Percentiles rank a stretch among this genome's conserved stretches.
phyloP scores from a whole-genome alignment of 2,329 filamentous ascomycete species.

The Talaromyces sp. region DNA sequence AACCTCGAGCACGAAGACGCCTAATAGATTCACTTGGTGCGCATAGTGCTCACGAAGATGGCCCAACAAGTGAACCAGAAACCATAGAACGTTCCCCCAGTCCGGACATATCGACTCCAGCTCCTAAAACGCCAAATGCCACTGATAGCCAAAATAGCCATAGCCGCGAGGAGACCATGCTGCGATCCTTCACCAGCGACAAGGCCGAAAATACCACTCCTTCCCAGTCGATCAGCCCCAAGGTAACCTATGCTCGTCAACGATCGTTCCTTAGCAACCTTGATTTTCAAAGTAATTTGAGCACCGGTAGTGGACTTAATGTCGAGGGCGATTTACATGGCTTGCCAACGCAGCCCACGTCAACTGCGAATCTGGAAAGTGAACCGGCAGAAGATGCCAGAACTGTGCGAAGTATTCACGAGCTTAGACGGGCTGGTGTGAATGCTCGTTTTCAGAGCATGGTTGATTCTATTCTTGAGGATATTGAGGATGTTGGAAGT shows the following conservation, averaged over 20 bases:
- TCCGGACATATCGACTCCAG: slow-evolving; percentile 5
- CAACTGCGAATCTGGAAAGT: slow-evolving; percentile 28
- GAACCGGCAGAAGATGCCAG: slow-evolving; percentile 43
- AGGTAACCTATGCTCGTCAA: slow-evolving; percentile 56
- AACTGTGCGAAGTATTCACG: slow-evolving; percentile 55
- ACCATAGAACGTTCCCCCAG: neutral
- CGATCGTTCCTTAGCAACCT: slow-evolving; percentile 56
- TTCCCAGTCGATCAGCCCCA: slow-evolving; percentile 32
- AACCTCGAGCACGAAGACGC: slow-evolving; percentile 26
- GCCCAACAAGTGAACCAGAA: slow-evolving; percentile 8
- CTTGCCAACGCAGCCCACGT: slow-evolving; percentile 19
- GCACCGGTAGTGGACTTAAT: neutral
- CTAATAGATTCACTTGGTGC: slow-evolving; percentile 30
- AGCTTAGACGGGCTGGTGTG: slow-evolving; percentile 55
- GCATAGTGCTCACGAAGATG: slow-evolving; percentile 11
- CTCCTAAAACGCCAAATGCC: slow-evolving; percentile 1
- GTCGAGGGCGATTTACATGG: slow-evolving; percentile 11
- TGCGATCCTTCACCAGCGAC: neutral
- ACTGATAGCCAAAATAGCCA: neutral
- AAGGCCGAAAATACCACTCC: slow-evolving; percentile 9
- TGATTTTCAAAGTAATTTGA: slow-evolving; percentile 5
- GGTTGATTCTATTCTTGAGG: slow-evolving; percentile 54
- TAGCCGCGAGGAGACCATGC: neutral
- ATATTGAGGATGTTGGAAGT: slow-evolving; percentile 48
- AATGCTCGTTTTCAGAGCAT: slow-evolving; percentile 55